Evolutionary conservation across 2,329 filamentous ascomycete species (phyloP).

Genomic region (Diplocarpon rosae): DNA sequence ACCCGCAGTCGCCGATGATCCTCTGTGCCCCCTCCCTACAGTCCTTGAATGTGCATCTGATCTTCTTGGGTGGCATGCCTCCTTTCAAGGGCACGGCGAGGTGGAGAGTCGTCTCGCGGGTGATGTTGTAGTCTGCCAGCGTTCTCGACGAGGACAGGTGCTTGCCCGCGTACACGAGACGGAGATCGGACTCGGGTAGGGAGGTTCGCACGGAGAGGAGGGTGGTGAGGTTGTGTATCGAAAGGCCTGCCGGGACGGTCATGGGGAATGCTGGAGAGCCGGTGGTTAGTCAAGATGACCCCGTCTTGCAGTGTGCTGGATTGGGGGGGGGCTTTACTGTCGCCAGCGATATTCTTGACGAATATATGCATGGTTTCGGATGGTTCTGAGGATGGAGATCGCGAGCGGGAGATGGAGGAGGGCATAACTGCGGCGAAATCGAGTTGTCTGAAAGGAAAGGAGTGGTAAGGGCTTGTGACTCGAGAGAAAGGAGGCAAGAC

Average conservation of each 20-base stretch:
- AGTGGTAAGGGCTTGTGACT: background rate
- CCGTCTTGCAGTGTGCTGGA: conserved; percentile 5
- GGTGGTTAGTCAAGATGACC: conserved; percentile 12
- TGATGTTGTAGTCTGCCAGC: conserved; percentile 37
- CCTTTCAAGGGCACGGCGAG: conserved; percentile 44
- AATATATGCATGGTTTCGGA: conserved; percentile 49
- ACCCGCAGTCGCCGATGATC: conserved; percentile 92
- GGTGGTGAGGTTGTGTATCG: conserved; percentile 42
- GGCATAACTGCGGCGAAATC: conserved; percentile 17
- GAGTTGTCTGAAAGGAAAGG: background rate
- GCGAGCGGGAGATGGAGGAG: conserved; percentile 21
- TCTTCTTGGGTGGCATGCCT: conserved; percentile 61
- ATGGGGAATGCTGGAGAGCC: conserved; percentile 40
- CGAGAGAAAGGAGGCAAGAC: background rate
- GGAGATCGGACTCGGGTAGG: conserved; percentile 37
- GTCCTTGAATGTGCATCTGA: conserved; percentile 78
- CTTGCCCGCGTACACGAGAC: conserved; percentile 46
- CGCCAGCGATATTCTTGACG: conserved; percentile 46
- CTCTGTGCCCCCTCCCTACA: conserved; percentile 82
- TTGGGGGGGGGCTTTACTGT: conserved; percentile 37
- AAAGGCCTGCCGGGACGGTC: conserved; percentile 40
- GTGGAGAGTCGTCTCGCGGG: conserved; percentile 39
- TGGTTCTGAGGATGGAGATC: conserved; percentile 30
- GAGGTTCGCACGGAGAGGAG: conserved; percentile 47
- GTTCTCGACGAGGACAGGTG: conserved; percentile 36